These are phyloP conservation scores for Beauveria medogensis DNA, from an alignment of 2,329 filamentous ascomycete species.

Conservation along the genomic window DNA sequence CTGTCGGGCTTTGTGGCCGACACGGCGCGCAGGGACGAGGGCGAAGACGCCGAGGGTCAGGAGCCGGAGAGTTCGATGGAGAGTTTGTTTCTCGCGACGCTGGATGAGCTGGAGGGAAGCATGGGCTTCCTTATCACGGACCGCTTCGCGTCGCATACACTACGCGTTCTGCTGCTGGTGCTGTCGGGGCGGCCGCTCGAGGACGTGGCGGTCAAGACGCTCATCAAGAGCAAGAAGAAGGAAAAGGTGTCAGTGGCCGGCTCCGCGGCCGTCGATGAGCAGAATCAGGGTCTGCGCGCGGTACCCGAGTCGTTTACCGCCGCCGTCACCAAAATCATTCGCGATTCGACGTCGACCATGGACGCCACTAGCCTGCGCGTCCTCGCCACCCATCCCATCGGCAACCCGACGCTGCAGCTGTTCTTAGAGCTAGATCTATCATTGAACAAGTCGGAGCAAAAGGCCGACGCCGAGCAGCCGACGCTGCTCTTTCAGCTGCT, in stretches of 20 bases:
- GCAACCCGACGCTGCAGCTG: slow-evolving; percentile 88
- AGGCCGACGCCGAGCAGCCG: slow-evolving; percentile 26
- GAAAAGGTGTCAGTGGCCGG: slow-evolving; percentile 65
- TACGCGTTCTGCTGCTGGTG: slow-evolving; percentile 78
- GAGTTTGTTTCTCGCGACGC: slow-evolving; percentile 70
- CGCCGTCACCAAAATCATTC: slow-evolving; percentile 75
- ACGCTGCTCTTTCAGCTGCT: slow-evolving; percentile 69
- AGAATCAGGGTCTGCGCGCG: slow-evolving; percentile 35
- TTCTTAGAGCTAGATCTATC: slow-evolving; percentile 80
- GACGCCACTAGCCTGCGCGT: slow-evolving; percentile 75
- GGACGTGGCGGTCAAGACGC: slow-evolving; percentile 56
- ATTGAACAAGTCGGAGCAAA: slow-evolving; percentile 53
- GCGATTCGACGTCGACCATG: slow-evolving; percentile 64
- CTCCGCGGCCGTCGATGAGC: slow-evolving; percentile 41
- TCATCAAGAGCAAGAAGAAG: slow-evolving; percentile 90
- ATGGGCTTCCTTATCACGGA: slow-evolving; percentile 80
- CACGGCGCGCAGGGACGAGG: slow-evolving; percentile 27
- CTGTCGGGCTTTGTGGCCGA: slow-evolving; percentile 42
- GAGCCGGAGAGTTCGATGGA: slow-evolving; percentile 63
- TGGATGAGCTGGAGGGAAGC: slow-evolving; percentile 82
- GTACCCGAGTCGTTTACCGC: slow-evolving; percentile 74
- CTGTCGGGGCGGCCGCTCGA: slow-evolving; percentile 76
- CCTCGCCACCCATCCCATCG: slow-evolving; percentile 79
- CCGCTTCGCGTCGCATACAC: slow-evolving; percentile 79
- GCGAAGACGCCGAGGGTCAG: slow-evolving; percentile 33